Evolutionary conservation across 2,329 filamentous ascomycete genomes (phyloP).

Genomic region (Colletotrichum chlorophyti): DNA sequence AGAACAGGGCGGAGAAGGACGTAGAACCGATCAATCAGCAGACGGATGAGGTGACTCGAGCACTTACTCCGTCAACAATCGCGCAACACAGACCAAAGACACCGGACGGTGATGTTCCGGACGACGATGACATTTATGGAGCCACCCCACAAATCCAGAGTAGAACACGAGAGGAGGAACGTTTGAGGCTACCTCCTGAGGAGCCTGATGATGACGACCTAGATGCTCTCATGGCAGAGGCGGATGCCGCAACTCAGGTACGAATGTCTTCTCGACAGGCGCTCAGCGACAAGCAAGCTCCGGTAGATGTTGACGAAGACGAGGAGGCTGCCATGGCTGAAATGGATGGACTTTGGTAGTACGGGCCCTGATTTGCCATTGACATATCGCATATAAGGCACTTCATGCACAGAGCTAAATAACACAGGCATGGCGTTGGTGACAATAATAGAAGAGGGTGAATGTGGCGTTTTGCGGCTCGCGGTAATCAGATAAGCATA

Average conservation of each 20-base stretch:
- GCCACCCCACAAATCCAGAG: constrained; percentile 51
- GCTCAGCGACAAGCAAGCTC: constrained; percentile 4
- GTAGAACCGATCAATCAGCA: constrained; percentile 35
- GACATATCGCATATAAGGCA: too few species aligned
- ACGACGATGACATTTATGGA: constrained; percentile 62
- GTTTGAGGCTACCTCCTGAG: constrained; percentile 25
- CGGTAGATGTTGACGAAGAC: constrained; percentile 60
- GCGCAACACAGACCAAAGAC: constrained; percentile 41
- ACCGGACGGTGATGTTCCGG: constrained; percentile 41
- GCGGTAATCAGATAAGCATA: too few species aligned
- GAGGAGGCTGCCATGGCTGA: constrained; percentile 74
- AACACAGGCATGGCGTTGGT: neutral
- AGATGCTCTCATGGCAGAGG: constrained; percentile 50
- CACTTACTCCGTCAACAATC: constrained; percentile 42
- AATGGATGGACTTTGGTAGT: constrained; percentile 63
- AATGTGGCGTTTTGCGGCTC: neutral
- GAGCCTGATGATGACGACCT: constrained; percentile 46
- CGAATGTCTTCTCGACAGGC: constrained; percentile 25
- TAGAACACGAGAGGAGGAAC: neutral
- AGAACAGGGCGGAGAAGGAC: constrained; percentile 33
- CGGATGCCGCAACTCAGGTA: constrained; percentile 36
- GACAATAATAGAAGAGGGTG: neutral
- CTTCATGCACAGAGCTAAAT: too few species aligned
- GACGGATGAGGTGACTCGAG: constrained; percentile 32
- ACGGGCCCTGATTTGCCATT: too few species aligned